These are phyloP conservation scores for Fennellomyces sp. DNA, from an alignment of 371 early-diverging fungal species.

Conservation along the genomic window DNA sequence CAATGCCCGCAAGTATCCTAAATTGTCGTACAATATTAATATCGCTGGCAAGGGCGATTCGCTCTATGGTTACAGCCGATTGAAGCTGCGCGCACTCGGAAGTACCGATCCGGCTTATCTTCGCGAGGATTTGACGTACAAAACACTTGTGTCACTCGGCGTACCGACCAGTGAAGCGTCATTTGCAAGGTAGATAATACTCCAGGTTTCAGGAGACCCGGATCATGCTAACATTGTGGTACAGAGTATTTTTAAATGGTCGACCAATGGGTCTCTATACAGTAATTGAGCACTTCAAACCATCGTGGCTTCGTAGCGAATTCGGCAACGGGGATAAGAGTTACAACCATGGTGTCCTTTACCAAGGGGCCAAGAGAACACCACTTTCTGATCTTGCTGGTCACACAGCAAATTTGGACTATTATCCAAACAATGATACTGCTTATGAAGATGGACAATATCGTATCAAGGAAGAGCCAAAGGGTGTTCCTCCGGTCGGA, in stretches of 20 bases:
- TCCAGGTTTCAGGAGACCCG: background rate
- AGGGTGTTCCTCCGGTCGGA: background rate
- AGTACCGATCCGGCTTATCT: constrained; percentile 22
- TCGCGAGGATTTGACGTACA: constrained; percentile 20
- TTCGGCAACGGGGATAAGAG: constrained; percentile 13
- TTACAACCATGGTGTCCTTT: constrained; percentile 14
- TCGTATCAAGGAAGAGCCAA: constrained; percentile 8
- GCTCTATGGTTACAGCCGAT: constrained; percentile 9
- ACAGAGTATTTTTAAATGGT: constrained; percentile 22
- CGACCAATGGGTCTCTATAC: constrained; percentile 20
- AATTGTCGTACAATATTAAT: constrained; percentile 23
- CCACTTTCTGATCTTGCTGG: background rate
- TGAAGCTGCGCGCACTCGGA: constrained; percentile 20
- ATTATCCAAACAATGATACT: constrained; percentile 18
- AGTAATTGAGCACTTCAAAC: constrained; percentile 18
- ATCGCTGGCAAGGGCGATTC: constrained; percentile 3
- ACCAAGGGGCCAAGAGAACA: constrained; percentile 16
- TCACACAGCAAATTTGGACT: constrained; percentile 15
- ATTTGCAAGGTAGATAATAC: constrained; percentile 17
- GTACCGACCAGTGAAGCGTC: constrained; percentile 16
- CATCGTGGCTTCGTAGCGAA: constrained; percentile 18
- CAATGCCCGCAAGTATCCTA: constrained; percentile 12
- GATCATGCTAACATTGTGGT: background rate
- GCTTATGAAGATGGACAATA: constrained; percentile 10
- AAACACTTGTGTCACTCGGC: constrained; percentile 11